Evolutionary conservation across 352 stramenopile genomes (phyloP), one percentile per base, ranked within the genome.

Genomic region (Pythium oligandrum): DNA sequence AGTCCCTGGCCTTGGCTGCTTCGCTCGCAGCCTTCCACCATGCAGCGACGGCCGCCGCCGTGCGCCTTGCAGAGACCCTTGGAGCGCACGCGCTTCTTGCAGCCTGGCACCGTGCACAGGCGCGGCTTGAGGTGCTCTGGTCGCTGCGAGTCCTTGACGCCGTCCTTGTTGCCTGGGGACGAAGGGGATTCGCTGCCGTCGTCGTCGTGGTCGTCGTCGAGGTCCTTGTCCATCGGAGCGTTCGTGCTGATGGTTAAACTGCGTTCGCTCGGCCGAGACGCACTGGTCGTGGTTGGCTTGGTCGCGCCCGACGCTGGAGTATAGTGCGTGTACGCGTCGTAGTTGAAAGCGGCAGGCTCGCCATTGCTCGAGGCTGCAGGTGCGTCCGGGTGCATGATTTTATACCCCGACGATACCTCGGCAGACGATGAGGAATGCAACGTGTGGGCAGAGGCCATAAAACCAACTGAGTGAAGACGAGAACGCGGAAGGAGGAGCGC

Each of bases 21-120:
- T 48, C 83, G 80, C 32, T 90, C 78, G 49, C 86, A 96, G 8
- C 78, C 83, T 56, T 88, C 76, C 2, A 93, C 76, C 70, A 88
- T 86, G 53, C 86, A 96, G 40, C 77, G 74, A 4, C 79, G 76
- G 44, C 81, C 83, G 8, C 81, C 83, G 8, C 83, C 83, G 57
- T 94, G 83, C 3, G 81, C 81, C 57, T 91, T 94, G 67, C 83
- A 94, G 1, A 94, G 65, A 1, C 83, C 83, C 68, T 92, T 90
- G 42, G 81, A 92, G 32, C 82, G 81, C 56, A 91, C 79, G 42
- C 79, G 78, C 67, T 93, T 94, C 53, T 88, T 87, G 66, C 84
- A 93, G 47, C 77, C 75, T 0, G 83, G 81, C 67, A 90, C 88
- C 35, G 78, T 92, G 62, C 83, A 94, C 10, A 90, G 69, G 5